phyloP scores from a whole-genome alignment of 2,329 filamentous ascomycete genomes.

The Aspergillus hortae region DNA sequence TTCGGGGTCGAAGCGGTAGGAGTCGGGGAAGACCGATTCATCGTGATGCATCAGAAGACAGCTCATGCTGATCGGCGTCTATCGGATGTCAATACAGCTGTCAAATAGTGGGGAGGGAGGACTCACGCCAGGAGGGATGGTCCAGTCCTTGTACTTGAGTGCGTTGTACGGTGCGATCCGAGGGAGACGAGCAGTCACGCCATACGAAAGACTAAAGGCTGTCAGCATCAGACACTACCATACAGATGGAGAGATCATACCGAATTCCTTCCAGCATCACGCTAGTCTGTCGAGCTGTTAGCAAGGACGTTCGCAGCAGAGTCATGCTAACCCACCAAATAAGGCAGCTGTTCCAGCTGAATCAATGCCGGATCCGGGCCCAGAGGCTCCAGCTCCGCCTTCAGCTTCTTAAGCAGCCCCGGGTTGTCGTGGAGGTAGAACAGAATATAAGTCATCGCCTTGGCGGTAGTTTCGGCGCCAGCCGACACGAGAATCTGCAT shows the following conservation, averaged over 20 bases:
- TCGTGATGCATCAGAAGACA: constrained; percentile 34
- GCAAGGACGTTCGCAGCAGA: not conserved
- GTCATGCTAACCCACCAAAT: constrained; percentile 19
- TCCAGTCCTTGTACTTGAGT: constrained; percentile 29
- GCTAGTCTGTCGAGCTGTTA: constrained; percentile 17
- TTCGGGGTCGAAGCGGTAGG: constrained; percentile 34
- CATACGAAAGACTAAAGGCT: constrained; percentile 20
- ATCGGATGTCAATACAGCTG: not conserved
- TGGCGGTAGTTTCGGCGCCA: constrained; percentile 32
- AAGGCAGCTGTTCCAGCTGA: constrained; percentile 27
- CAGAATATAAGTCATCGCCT: constrained; percentile 17
- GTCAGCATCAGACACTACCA: not conserved
- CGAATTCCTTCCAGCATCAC: constrained; percentile 28
- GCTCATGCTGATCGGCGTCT: constrained; percentile 38
- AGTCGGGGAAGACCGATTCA: constrained; percentile 34
- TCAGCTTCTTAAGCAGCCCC: constrained; percentile 13
- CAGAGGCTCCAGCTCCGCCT: constrained; percentile 15
- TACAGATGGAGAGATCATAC: constrained; percentile 7
- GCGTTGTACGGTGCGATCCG: constrained; percentile 25
- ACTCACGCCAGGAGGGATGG: constrained; percentile 31
- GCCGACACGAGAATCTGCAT: constrained; percentile 27
- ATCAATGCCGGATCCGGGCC: constrained; percentile 15
- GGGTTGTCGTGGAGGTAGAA: constrained; percentile 21
- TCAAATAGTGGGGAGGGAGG: not conserved
- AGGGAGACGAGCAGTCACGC: constrained; percentile 26